Percentiles rank a stretch among this genome's conserved stretches.
These are phyloP conservation scores for Trebouxia sp. DNA, from an alignment of 139 green algal species.

Conservation along the genomic window DNA sequence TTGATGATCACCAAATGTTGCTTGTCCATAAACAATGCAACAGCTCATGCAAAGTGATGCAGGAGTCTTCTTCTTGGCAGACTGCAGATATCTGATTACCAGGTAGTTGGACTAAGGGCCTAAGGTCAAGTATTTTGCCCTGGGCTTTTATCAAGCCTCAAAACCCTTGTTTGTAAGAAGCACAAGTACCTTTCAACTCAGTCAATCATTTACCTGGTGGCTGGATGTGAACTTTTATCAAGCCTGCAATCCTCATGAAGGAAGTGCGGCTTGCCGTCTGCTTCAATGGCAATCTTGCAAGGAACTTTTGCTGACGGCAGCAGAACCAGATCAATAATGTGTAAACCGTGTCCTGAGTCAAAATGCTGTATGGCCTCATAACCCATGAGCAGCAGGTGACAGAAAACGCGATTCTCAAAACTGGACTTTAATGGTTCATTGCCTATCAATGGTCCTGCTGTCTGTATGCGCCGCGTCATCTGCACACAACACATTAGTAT, in stretches of 20 bases:
- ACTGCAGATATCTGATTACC: too few species aligned
- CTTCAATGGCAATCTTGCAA: constrained; percentile 7
- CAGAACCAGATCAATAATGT: not conserved
- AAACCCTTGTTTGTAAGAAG: too few species aligned
- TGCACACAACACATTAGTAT: not conserved
- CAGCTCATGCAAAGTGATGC: too few species aligned
- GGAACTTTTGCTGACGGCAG: not conserved
- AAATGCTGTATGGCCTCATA: not conserved
- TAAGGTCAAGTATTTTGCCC: too few species aligned
- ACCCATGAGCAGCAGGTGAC: not conserved
- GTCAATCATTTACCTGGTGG: not conserved
- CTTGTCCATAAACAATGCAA: too few species aligned
- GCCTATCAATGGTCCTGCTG: not conserved
- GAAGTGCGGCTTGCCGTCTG: not conserved
- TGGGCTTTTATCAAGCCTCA: too few species aligned
- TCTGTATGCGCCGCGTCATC: not conserved
- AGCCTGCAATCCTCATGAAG: constrained; percentile 3
- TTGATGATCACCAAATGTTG: too few species aligned
- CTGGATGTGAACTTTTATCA: not conserved
- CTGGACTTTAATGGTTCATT: not conserved
- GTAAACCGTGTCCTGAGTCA: not conserved
- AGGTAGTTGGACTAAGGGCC: too few species aligned
- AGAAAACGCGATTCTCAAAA: not conserved
- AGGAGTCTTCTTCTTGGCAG: too few species aligned
- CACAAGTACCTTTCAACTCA: too few species aligned